A percentile compares a stretch with the other conserved stretches of the same genome.
Conservation (phyloP, 768 basidiomycete genomes). For the Calvatia gigantea region DNA sequence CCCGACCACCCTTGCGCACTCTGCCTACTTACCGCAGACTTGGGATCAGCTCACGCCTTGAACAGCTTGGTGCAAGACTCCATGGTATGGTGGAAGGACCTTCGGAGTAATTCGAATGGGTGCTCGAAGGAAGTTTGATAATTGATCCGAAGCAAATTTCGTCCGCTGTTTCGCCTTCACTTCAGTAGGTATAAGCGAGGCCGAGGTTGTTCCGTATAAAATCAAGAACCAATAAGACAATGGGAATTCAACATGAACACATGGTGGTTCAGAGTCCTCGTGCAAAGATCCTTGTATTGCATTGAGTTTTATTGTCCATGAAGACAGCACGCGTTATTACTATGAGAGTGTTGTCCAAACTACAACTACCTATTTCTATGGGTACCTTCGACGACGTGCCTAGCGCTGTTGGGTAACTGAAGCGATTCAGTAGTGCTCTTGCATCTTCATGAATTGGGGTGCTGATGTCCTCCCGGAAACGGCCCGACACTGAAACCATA, state of each 20-base stretch:
- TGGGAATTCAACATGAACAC: slow-evolving; percentile 5
- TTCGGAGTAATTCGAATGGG: neutral
- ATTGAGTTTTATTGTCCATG: too few relatives aligned
- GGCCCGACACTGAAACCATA: too few relatives aligned
- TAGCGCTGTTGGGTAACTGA: too few relatives aligned
- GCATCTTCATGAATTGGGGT: too few relatives aligned
- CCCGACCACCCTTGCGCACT: too few relatives aligned
- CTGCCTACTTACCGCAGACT: neutral
- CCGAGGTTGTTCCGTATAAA: neutral
- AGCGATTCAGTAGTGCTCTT: too few relatives aligned
- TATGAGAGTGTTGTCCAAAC: too few relatives aligned
- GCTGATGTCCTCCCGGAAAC: too few relatives aligned
- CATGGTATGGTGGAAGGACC: neutral
- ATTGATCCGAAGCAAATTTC: neutral
- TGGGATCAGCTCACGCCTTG: neutral
- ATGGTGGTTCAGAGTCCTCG: neutral
- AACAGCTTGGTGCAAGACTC: neutral
- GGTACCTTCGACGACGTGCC: too few relatives aligned
- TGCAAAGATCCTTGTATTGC: slow-evolving; percentile 1
- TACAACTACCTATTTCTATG: too few relatives aligned
- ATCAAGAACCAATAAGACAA: slow-evolving; percentile 2
- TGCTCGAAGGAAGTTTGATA: neutral
- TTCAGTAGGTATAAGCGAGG: neutral
- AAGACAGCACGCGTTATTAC: neutral
- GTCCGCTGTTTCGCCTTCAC: neutral